These are phyloP conservation scores for Solanum hybrid DNA, from an alignment of 305 asterid genomes.

Conservation along the genomic window DNA sequence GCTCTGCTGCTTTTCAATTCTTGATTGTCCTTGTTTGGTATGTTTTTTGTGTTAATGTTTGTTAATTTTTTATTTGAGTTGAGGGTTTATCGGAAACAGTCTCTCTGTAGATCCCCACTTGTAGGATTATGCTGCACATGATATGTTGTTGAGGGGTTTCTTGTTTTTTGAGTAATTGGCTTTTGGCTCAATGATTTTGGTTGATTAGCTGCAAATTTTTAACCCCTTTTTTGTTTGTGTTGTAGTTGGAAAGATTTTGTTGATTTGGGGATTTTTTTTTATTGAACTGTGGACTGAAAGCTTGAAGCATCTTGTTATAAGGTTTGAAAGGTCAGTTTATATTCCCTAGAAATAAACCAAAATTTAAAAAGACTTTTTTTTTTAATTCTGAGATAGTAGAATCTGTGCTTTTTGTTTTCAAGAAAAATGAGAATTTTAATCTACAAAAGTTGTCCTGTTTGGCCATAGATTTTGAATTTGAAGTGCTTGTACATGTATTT, in stretches of 20 bases:
- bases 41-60: not conserved
- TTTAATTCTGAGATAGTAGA: not conserved
- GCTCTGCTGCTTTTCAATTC: not conserved
- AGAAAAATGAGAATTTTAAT: not conserved
- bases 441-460: not conserved
- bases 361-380: not conserved
- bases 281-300: not conserved
- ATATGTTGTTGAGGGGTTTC: not conserved
- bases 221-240: not conserved
- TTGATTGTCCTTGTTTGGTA: not conserved
- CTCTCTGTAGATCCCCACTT: not conserved
- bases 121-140: not conserved
- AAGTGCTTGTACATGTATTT: not conserved
- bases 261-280: not conserved
- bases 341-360: not conserved
- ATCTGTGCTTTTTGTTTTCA: not conserved
- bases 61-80: not conserved
- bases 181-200: not conserved
- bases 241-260: not conserved
- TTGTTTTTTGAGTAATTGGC: not conserved
- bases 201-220: not conserved
- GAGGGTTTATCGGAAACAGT: not conserved
- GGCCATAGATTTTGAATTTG: not conserved
- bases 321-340: not conserved
- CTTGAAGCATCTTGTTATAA: not conserved